Percentiles rank a stretch among this genome's conserved stretches.
phyloP scores from a whole-genome alignment of 1,284 basidiomycete species.

The Cryptococcus sp. region DNA sequence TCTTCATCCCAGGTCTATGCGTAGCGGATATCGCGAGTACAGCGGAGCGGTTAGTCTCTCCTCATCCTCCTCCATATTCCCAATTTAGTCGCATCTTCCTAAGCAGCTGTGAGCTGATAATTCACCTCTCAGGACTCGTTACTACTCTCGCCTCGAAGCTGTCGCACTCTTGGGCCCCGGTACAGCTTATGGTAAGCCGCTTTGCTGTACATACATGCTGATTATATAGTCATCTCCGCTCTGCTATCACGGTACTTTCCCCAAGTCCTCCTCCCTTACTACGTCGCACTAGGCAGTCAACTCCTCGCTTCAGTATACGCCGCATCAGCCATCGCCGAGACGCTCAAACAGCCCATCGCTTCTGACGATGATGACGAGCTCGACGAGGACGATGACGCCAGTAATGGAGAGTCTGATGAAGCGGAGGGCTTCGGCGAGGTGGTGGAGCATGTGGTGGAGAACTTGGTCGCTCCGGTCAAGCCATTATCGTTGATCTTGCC shows the following conservation, averaged over 20 bases:
- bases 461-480: slow-evolving; percentile 30
- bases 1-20: slow-evolving; percentile 36
- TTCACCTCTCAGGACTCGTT: slow-evolving; percentile 21
- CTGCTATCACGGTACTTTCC: slow-evolving; percentile 34
- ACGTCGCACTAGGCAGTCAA: slow-evolving; percentile 35
- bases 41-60: slow-evolving; percentile 21
- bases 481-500: slow-evolving; percentile 36
- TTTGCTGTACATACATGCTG: neutral
- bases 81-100: neutral
- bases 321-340: slow-evolving; percentile 31
- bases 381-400: neutral
- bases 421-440: slow-evolving; percentile 11
- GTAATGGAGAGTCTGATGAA: slow-evolving; percentile 6
- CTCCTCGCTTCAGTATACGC: slow-evolving; percentile 32
- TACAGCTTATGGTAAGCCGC: slow-evolving; percentile 28
- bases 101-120: slow-evolving; percentile 1
- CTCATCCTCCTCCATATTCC: neutral
- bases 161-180: slow-evolving; percentile 38
- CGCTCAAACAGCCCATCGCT: slow-evolving; percentile 12
- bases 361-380: slow-evolving; percentile 6
- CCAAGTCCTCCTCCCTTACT: slow-evolving; percentile 33
- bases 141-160: slow-evolving; percentile 37
- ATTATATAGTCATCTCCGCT: slow-evolving; percentile 31
- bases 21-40: slow-evolving; percentile 36
- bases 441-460: slow-evolving; percentile 19